These are phyloP conservation scores for Carpinus viminea DNA, from an alignment of 306 rosid species.

Conservation along the genomic window DNA sequence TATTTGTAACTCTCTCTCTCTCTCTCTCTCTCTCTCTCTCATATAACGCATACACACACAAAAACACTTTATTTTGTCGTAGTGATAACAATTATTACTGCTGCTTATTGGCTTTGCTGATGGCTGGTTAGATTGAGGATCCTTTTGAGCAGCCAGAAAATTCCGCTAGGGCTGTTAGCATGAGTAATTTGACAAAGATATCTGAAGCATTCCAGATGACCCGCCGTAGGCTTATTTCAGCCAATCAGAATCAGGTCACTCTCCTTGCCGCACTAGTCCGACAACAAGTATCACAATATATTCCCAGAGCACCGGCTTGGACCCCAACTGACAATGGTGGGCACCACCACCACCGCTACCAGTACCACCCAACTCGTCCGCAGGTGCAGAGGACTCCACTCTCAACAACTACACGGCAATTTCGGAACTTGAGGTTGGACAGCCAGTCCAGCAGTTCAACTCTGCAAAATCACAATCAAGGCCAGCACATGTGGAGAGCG, in stretches of 20 bases:
- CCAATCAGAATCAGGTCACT: slow-evolving; percentile 31
- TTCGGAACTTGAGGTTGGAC: slow-evolving; percentile 24
- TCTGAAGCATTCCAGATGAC: slow-evolving; percentile 48
- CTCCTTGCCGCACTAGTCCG: slow-evolving; percentile 47
- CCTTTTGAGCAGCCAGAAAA: slow-evolving; percentile 88
- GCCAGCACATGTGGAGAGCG: slow-evolving; percentile 57
- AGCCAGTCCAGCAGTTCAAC: slow-evolving; percentile 25
- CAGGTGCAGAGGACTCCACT: slow-evolving; percentile 19
- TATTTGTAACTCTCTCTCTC: slow-evolving; percentile 59
- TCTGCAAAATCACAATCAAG: slow-evolving; percentile 27
- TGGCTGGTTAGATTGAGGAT: slow-evolving; percentile 77
- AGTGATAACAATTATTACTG: slow-evolving; percentile 9
- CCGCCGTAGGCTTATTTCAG: slow-evolving; percentile 29
- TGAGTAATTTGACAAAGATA: slow-evolving; percentile 52
- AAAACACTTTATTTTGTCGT: too few relatives aligned
- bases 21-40: slow-evolving; percentile 14
- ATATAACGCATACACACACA: neutral
- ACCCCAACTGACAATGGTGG: slow-evolving; percentile 24
- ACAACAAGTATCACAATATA: slow-evolving; percentile 30
- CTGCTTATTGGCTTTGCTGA: slow-evolving; percentile 14
- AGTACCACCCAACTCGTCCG: slow-evolving; percentile 35
- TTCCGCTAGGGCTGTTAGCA: slow-evolving; percentile 59
- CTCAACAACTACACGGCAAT: slow-evolving; percentile 23
- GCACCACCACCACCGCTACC: slow-evolving; percentile 19
- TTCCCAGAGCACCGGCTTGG: slow-evolving; percentile 17